These are phyloP conservation scores for Camelina neglecta DNA, from an alignment of 345 rosid genomes.

Conservation along the genomic window DNA sequence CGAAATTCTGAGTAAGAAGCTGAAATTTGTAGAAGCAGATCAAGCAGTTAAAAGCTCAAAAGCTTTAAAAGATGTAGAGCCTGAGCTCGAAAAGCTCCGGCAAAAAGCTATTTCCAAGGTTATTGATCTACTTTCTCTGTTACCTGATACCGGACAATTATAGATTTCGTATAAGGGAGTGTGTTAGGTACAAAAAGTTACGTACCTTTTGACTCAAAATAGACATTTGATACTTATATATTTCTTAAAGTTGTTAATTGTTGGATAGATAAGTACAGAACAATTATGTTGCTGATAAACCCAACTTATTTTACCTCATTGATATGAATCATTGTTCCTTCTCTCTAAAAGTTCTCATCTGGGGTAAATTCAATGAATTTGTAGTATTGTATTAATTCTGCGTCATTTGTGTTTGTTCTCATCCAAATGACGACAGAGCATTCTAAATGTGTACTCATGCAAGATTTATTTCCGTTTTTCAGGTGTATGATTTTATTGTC, in stretches of 20 bases:
- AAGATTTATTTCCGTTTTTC: conserved; percentile 34
- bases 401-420: conserved; percentile 18
- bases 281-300: conserved; percentile 1
- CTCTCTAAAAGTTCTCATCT: conserved; percentile 18
- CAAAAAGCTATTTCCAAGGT: conserved; percentile 98
- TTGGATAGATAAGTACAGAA: conserved; percentile 16
- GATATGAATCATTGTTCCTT: conserved; percentile 25
- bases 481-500: conserved; percentile 97
- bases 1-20: conserved; percentile 90
- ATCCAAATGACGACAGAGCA: not conserved
- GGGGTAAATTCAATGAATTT: not conserved
- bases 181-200: conserved; percentile 17
- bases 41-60: conserved; percentile 76
- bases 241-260: not conserved
- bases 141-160: not conserved
- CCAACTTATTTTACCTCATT: not conserved
- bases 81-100: conserved; percentile 95
- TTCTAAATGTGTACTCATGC: conserved; percentile 26
- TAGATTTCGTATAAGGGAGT: conserved; percentile 15
- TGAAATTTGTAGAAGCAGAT: conserved; percentile 84
- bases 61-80: conserved; percentile 95
- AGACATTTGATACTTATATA: not conserved
- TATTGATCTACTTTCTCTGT: conserved; percentile 29
- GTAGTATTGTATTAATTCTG: conserved; percentile 4
- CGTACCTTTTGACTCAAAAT: conserved; percentile 10